Evolutionary conservation across 352 stramenopile genomes (phyloP).

Genomic region (Hyaloperonospora arabidopsidis): DNA sequence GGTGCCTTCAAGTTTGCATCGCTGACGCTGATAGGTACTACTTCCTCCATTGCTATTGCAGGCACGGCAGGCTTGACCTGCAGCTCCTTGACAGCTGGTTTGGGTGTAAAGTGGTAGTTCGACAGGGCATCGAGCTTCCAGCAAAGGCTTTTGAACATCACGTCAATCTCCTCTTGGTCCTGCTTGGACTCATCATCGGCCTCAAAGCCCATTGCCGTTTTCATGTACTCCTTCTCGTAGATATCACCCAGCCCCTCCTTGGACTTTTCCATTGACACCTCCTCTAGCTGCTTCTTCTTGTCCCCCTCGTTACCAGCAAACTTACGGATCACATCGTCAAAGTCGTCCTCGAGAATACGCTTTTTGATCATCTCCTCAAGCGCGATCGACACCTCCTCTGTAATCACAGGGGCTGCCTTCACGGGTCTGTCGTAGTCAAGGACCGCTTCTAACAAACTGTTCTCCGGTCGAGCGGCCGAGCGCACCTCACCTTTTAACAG

Average conservation of each 20-base stretch:
- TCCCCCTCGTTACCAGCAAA: slow-evolving; percentile 69
- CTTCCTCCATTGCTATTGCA: slow-evolving; percentile 80
- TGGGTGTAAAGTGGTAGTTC: slow-evolving; percentile 94
- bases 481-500: slow-evolving; percentile 88
- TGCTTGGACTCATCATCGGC: slow-evolving; percentile 87
- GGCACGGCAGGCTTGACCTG: slow-evolving; percentile 75
- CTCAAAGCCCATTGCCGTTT: slow-evolving; percentile 90
- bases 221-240: slow-evolving; percentile 94
- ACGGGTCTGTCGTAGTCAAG: slow-evolving; percentile 90
- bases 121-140: slow-evolving; percentile 92
- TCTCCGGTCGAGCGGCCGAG: slow-evolving; percentile 78
- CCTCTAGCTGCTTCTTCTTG: slow-evolving; percentile 82
- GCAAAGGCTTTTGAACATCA: slow-evolving; percentile 91
- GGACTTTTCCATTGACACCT: slow-evolving; percentile 90
- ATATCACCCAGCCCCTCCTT: slow-evolving; percentile 89
- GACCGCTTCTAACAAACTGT: slow-evolving; percentile 90
- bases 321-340: slow-evolving; percentile 91
- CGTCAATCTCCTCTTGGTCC: slow-evolving; percentile 91
- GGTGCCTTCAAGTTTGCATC: slow-evolving; percentile 78
- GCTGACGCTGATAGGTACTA: slow-evolving; percentile 76
- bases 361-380: slow-evolving; percentile 93
- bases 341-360: slow-evolving; percentile 91
- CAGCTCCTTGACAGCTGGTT: slow-evolving; percentile 88
- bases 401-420: slow-evolving; percentile 89
- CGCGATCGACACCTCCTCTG: slow-evolving; percentile 85